These are phyloP conservation scores for Exophiala sp. DNA, from an alignment of 2,329 filamentous ascomycete genomes.

Conservation along the genomic window DNA sequence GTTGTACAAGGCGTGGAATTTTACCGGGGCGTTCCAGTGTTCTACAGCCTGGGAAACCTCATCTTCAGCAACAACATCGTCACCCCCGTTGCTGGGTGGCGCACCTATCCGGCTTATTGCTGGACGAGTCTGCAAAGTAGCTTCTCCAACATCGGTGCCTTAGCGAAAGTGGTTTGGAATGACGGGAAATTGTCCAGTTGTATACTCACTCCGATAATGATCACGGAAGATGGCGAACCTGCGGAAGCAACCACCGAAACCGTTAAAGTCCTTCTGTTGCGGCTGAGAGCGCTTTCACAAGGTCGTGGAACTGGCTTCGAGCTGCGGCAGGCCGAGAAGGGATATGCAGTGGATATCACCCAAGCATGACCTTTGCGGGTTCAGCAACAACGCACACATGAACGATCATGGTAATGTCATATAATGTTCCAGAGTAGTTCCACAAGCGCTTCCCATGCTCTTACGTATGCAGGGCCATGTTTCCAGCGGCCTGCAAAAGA, in stretches of 20 bases:
- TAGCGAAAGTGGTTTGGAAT: constrained; percentile 1
- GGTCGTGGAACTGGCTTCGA: not conserved
- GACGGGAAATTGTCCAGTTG: not conserved
- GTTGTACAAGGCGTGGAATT: constrained; percentile 11
- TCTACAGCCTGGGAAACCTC: constrained; percentile 10
- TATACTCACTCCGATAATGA: constrained; percentile 2
- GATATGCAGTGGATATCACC: not conserved
- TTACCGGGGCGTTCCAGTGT: constrained; percentile 3
- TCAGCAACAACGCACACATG: not conserved
- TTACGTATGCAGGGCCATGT: not conserved
- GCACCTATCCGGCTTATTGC: constrained; percentile 5
- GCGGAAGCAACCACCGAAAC: not conserved
- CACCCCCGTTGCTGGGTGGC: not conserved
- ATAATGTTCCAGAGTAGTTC: not conserved
- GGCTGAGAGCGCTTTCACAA: not conserved
- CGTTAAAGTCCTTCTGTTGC: not conserved
- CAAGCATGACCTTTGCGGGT: not conserved
- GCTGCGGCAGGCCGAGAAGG: not conserved
- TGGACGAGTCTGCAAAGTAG: constrained; percentile 5
- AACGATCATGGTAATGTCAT: not conserved
- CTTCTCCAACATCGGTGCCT: constrained; percentile 7
- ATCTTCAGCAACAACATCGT: constrained; percentile 14
- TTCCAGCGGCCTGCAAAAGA: constrained; percentile 1
- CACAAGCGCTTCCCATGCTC: constrained; percentile 3
- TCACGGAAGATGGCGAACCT: constrained; percentile 4